Evolutionary conservation across 2,329 filamentous ascomycete genomes (phyloP), one percentile per base, ranked within the genome.

Genomic region (Boeremia exigua): DNA sequence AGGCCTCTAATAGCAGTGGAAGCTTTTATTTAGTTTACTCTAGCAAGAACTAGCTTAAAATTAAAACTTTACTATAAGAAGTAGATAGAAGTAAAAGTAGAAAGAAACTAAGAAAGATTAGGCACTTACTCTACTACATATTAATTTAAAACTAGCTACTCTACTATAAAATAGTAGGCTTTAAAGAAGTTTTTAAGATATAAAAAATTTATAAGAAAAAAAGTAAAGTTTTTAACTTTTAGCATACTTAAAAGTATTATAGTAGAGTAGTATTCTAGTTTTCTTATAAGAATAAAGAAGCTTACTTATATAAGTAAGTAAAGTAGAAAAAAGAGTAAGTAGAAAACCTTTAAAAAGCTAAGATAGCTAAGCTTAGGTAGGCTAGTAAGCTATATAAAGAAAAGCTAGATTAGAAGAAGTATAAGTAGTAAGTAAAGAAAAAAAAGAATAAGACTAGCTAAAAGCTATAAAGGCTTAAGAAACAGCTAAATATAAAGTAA

Each of bases 401-500:
- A 15, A 17, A 19, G 15, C 7, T 38, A 17, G 36, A 10, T 38
- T 23, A 38, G 36, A 15, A 38, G 36, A 38, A 38, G 36, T 15
- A 15, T 34, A 34, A 34, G 32, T 34, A 34, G 32, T 34, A 34
- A 12, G 32, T 12, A 15, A 34, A 15, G 32, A 34, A 12, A 34
- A 34, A 12, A 15, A 34, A 34, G 32, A 34, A 12, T 5, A 15
- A 14, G n/a, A 34, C n/a, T 14, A 37, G 25, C 14, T 34, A 3
- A 49, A 33, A n/a, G 47, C 47, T 33, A 34, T 19, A 38, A 51
- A 51, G 48, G 48, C 38, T 44, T 10, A 19, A 29, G 29, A 51
- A 37, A 29, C 15, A 12, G 49, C 43, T 33, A 43, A 47, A 39
- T 40, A 34, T 27, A 47, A 40, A 23, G 49, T 42, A 46, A 12